Base-by-base conservation (phyloP, 176 grass and related monocot genomes). In the Carex parvula region DNA sequence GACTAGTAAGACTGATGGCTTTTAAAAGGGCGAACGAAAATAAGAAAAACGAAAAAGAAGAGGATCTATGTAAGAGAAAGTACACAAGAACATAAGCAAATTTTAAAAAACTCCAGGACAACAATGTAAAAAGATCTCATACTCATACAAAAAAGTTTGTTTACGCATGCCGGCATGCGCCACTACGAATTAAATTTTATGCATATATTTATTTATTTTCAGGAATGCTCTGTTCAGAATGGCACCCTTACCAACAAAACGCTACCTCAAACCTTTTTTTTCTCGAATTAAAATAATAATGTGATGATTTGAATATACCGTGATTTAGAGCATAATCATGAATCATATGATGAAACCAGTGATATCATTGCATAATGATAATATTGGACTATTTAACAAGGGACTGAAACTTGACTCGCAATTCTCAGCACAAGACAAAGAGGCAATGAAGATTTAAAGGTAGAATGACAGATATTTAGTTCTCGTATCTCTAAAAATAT, bases 311-410 rank as follows among this genome's bases (percentile, higher is more conserved):
- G 18, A 33, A 66, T 26, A 64, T 26, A 29, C 22, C 0, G 79
- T 82, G 60, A 66, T 67, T 82, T 82, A 66, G 80, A 52, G 29
- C 12, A 22, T 67, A 83, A 83, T 83, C 80, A 82, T 82, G 60
- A 82, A 82, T n/a, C 33, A 26, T 67, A 82, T 82, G 41, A 65
- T 82, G 79, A 82, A 66, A 82, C 6, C 58, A 44, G 9, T 41
- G 15, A 13, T 67, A 82, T 82, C 59, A 82, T 82, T 82, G 61
- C 80, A 82, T 67, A 15, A 82, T 82, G 80, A 83, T 83, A 53
- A 15, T 44, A 46, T 26, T 65, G 30, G 26, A 65, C 59, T 53
- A 82, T 54, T 67, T 32, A 16, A 64, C 58, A 64, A 21, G 57
- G 58, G 24, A 39, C 30, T 16, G 50, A 79, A 57, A 81, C 42